Percentiles rank a stretch among this genome's conserved stretches.
Conservation (phyloP, 2,329 filamentous ascomycete genomes). For the Monilinia vaccinii-corymbosi region DNA sequence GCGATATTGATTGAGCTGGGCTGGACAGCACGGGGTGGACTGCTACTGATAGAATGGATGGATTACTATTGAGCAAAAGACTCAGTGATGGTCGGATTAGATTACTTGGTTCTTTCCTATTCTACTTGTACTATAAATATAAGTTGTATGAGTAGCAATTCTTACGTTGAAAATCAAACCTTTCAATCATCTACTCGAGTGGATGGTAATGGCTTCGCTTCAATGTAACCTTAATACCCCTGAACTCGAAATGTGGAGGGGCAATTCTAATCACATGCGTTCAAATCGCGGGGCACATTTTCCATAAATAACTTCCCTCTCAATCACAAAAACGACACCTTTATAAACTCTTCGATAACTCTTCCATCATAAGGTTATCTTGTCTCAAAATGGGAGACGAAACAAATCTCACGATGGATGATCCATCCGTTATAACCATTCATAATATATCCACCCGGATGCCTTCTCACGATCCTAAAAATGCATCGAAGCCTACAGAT, state of each 20-base stretch:
- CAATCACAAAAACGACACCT: background rate
- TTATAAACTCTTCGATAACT: background rate
- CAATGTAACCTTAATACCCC: background rate
- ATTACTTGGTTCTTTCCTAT: background rate
- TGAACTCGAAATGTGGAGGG: background rate
- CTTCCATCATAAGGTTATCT: background rate
- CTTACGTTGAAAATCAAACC: background rate
- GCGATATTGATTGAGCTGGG: background rate
- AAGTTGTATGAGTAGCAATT: background rate
- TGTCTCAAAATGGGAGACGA: background rate
- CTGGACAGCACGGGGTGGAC: background rate
- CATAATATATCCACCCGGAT: slow-evolving; percentile 26
- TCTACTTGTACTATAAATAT: background rate
- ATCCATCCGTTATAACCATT: slow-evolving; percentile 22
- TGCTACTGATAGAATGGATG: background rate
- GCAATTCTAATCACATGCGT: background rate
- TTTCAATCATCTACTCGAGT: background rate
- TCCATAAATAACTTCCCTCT: background rate
- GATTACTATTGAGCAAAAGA: background rate
- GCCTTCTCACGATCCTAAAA: slow-evolving; percentile 17
- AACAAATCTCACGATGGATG: background rate
- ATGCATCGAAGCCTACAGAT: slow-evolving; percentile 6
- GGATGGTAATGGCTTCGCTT: background rate
- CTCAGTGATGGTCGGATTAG: background rate
- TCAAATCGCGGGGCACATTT: slow-evolving; percentile 1